These are phyloP conservation scores for Malbranchea cinnamomea DNA, from an alignment of 2,329 filamentous ascomycete genomes.

Conservation along the genomic window DNA sequence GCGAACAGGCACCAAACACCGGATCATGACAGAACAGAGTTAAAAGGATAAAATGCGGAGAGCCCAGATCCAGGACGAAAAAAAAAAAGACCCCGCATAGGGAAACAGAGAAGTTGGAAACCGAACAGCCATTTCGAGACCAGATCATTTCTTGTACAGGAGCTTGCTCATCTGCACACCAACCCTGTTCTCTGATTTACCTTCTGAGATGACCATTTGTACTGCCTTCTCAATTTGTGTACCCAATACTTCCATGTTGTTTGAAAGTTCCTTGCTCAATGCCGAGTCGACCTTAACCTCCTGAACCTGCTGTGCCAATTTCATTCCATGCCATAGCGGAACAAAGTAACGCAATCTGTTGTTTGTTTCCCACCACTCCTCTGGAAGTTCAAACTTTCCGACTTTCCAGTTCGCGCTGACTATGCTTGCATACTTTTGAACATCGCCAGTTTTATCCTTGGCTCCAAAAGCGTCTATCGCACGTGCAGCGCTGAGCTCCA, in stretches of 20 bases:
- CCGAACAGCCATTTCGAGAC: not conserved
- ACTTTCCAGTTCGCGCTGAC: conserved; percentile 20
- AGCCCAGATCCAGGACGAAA: too few relatives aligned
- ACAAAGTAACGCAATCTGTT: conserved; percentile 18
- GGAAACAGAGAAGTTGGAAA: too few relatives aligned
- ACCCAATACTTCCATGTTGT: conserved; percentile 30
- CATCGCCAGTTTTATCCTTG: conserved; percentile 27
- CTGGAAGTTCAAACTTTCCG: conserved; percentile 14
- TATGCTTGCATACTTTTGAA: conserved; percentile 25
- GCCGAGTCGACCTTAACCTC: conserved; percentile 15
- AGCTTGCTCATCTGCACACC: conserved; percentile 3
- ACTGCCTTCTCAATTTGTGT: conserved; percentile 35
- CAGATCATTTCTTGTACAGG: conserved; percentile 8
- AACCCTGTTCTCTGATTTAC: not conserved
- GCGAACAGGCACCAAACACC: too few relatives aligned
- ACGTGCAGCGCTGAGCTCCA: conserved; percentile 32
- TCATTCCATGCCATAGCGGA: conserved; percentile 29
- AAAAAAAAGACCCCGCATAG: conserved; percentile 2
- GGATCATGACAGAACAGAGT: too few relatives aligned
- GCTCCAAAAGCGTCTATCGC: conserved; percentile 22
- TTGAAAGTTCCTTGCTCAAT: conserved; percentile 14
- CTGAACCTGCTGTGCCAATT: conserved; percentile 22
- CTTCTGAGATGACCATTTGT: conserved; percentile 4
- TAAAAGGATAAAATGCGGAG: too few relatives aligned
- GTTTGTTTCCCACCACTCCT: conserved; percentile 13